Evolutionary conservation across 164 flowering plant genomes (phyloP), one percentile per base, ranked within the genome.

Genomic region (Magnolia kwangsiensis): DNA sequence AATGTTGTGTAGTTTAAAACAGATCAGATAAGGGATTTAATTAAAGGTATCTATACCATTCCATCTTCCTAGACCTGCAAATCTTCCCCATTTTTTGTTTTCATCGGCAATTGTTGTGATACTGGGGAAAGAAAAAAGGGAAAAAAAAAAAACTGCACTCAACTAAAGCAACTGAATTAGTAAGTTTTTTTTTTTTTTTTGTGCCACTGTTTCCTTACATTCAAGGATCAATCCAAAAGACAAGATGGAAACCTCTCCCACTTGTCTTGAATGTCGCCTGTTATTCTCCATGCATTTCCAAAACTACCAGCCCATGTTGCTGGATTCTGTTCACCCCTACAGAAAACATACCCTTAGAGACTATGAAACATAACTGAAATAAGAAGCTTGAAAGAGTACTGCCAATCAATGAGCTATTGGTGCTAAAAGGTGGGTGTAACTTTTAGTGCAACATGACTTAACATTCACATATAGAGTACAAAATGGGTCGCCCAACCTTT

Each of bases 51-150:
- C 50, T 31, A 29, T 84, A 87, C 91, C 91, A 78, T 88, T 88
- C 91, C 91, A 88, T 67, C 78, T 73, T 31, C 91, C 89, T 21
- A 88, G 88, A 50, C 86, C 85, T 7, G 91, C 88, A 80, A 78
- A 88, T 75, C 80, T 71, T 74, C 81, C 91, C 88, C 88, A 86
- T n/a, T 45, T 45, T 61, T 88, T 76, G 76, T 87, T 88, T 27
- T 16, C 20, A 81, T 87, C 89, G 4, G 89, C 91, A 65, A 76
- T 79, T 7, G 84, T 78, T 71, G 85, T 84, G 75, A 88, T 76
- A 64, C 91, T 88, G 83, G 64, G 13, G n/a, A n/a, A n/a, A n/a
- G n/a, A n/a, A n/a, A n/a, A n/a, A n/a, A n/a, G n/a, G 31, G 37
- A 67, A 72, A 21, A 72, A 50, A 65, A 21, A 4, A 37, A 37